These are phyloP conservation scores for Saccharomycopsis sp. DNA, from an alignment of 805 yeast species.

Conservation along the genomic window DNA sequence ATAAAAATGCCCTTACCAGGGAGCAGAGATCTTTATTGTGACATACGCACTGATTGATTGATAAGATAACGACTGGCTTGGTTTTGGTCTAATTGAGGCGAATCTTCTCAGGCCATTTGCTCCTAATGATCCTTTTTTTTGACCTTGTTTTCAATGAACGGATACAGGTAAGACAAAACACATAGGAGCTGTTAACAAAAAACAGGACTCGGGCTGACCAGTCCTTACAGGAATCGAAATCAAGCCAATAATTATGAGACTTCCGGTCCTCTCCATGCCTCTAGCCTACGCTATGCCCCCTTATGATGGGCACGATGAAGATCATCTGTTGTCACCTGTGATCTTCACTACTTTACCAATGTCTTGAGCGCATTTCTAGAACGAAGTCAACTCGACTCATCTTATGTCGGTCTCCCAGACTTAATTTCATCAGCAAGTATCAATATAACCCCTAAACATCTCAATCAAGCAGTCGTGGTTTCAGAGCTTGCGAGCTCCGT, in stretches of 20 bases:
- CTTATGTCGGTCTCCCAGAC: too few relatives aligned
- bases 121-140: not conserved
- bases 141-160: not conserved
- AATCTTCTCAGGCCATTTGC: not conserved
- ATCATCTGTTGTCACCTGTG: not conserved
- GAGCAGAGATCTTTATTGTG: not conserved
- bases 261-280: too few relatives aligned
- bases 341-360: not conserved
- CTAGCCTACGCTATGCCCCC: too few relatives aligned
- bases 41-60: not conserved
- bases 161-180: not conserved
- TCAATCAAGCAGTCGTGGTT: too few relatives aligned
- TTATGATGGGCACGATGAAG: not conserved
- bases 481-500: too few relatives aligned
- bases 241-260: too few relatives aligned
- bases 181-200: not conserved
- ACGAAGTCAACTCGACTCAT: not conserved
- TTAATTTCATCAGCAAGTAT: too few relatives aligned
- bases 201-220: not conserved
- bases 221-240: not conserved
- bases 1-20: not conserved
- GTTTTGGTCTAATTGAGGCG: not conserved
- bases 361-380: not conserved
- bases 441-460: too few relatives aligned
- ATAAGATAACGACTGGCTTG: not conserved